phyloP scores from a whole-genome alignment of 2,329 filamentous ascomycete species.

The Zymoseptoria crescenta region DNA sequence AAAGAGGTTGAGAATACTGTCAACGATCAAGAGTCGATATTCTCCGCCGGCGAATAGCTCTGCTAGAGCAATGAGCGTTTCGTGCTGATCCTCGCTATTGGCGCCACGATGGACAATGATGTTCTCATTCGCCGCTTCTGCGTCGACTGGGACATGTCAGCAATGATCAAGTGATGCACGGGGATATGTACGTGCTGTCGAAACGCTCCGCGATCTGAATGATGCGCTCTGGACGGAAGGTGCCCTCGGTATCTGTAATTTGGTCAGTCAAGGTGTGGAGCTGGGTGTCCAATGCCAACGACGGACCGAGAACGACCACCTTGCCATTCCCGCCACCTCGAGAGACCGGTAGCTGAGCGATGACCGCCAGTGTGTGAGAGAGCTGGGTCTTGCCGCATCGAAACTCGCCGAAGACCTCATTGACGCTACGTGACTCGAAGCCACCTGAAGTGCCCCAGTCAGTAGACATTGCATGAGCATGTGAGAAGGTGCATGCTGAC shows the following conservation, averaged over 20 bases:
- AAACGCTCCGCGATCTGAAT: slow-evolving; percentile 60
- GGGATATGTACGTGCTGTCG: slow-evolving; percentile 33
- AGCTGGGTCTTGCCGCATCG: slow-evolving; percentile 64
- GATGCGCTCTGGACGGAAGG: slow-evolving; percentile 60
- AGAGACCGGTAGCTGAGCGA: slow-evolving; percentile 48
- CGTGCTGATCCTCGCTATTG: slow-evolving; percentile 60
- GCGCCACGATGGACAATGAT: slow-evolving; percentile 57
- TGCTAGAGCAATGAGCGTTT: slow-evolving; percentile 54
- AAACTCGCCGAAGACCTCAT: slow-evolving; percentile 55
- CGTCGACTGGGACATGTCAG: slow-evolving; percentile 39
- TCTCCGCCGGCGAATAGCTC: slow-evolving; percentile 55
- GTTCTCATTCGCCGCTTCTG: slow-evolving; percentile 55
- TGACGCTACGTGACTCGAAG: slow-evolving; percentile 64
- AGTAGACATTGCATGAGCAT: slow-evolving; percentile 26
- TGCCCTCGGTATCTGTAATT: slow-evolving; percentile 48
- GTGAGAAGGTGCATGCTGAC: not conserved
- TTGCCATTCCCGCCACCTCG: slow-evolving; percentile 61
- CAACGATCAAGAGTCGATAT: slow-evolving; percentile 59
- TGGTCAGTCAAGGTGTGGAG: not conserved
- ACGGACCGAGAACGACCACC: slow-evolving; percentile 56
- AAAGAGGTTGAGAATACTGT: slow-evolving; percentile 64
- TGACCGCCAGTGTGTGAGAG: slow-evolving; percentile 60
- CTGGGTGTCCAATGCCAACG: not conserved
- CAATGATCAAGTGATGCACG: not conserved
- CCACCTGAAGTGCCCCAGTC: slow-evolving; percentile 38